A percentile compares a stretch with the other conserved stretches of the same genome.
Evolutionary conservation across 106 monocot genomes (phyloP).

Genomic region (Allium sativum): DNA sequence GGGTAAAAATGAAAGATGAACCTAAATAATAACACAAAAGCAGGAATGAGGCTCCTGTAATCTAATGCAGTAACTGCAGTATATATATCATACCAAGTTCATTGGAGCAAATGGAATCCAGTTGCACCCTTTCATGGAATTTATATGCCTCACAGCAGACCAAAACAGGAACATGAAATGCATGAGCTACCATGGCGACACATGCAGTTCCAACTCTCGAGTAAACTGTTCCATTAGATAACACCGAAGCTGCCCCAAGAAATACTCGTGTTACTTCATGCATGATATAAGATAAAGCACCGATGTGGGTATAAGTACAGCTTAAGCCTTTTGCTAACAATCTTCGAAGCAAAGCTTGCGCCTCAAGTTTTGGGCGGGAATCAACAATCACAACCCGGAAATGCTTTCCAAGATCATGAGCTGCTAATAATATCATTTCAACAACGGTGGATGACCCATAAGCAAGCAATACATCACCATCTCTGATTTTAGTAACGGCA

Average conservation of each 20-base stretch:
- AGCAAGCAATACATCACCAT: constrained; percentile 87
- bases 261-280: constrained; percentile 92
- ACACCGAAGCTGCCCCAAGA: constrained; percentile 80
- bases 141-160: constrained; percentile 99
- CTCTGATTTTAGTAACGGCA: constrained; percentile 80
- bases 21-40: no score
- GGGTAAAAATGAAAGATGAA: neutral
- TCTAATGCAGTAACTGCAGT: neutral
- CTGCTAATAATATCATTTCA: constrained; percentile 71
- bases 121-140: constrained; percentile 92
- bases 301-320: constrained; percentile 92
- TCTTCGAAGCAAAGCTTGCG: constrained; percentile 55
- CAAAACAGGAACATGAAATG: constrained; percentile 80
- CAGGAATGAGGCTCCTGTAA: no score
- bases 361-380: constrained; percentile 93
- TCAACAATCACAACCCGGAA: constrained; percentile 87
- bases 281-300: constrained; percentile 95
- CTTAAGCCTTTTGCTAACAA: constrained; percentile 64
- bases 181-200: constrained; percentile 97
- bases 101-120: constrained; percentile 97
- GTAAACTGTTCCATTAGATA: constrained; percentile 95
- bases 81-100: constrained; percentile 60
- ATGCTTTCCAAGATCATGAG: constrained; percentile 63
- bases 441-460: constrained; percentile 85
- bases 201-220: constrained; percentile 88